These are phyloP conservation scores for Galeopsis tetrahit DNA, from an alignment of 257 asterid species.

Conservation along the genomic window DNA sequence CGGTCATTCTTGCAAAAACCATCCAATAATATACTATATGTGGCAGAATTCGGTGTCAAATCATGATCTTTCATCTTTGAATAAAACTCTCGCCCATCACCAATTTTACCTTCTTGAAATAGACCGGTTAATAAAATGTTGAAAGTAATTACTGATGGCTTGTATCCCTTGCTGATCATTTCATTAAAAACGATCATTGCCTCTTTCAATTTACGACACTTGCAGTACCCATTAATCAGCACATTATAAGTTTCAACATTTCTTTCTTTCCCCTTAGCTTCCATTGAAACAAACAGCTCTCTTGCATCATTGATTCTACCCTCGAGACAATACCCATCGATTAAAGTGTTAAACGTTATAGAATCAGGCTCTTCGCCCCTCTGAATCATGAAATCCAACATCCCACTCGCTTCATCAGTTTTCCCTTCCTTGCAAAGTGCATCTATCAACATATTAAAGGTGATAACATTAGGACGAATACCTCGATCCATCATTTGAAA, in stretches of 20 bases:
- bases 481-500: slow-evolving; percentile 69
- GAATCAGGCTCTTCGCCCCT: slow-evolving; percentile 69
- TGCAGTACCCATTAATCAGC: slow-evolving; percentile 74
- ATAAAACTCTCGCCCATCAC: slow-evolving; percentile 49
- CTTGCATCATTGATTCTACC: slow-evolving; percentile 60
- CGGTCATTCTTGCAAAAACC: slow-evolving; percentile 68
- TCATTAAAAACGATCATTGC: slow-evolving; percentile 61
- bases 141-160: slow-evolving; percentile 56
- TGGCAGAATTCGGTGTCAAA: slow-evolving; percentile 45
- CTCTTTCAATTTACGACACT: slow-evolving; percentile 45
- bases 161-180: slow-evolving; percentile 53
- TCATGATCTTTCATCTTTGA: slow-evolving; percentile 49
- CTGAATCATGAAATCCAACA: slow-evolving; percentile 62
- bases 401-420: slow-evolving; percentile 57
- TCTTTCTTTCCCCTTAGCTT: slow-evolving; percentile 49
- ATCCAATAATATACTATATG: slow-evolving; percentile 58
- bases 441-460: slow-evolving; percentile 56
- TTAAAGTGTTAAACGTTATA: slow-evolving; percentile 59
- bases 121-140: slow-evolving; percentile 61
- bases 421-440: slow-evolving; percentile 69
- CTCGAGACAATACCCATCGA: slow-evolving; percentile 62
- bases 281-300: slow-evolving; percentile 58
- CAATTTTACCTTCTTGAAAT: slow-evolving; percentile 52
- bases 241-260: slow-evolving; percentile 51
- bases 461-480: slow-evolving; percentile 61